Evolutionary conservation across 768 basidiomycete species (phyloP), one percentile per base, ranked within the genome.

Genomic region (Leccinum obscurum): DNA sequence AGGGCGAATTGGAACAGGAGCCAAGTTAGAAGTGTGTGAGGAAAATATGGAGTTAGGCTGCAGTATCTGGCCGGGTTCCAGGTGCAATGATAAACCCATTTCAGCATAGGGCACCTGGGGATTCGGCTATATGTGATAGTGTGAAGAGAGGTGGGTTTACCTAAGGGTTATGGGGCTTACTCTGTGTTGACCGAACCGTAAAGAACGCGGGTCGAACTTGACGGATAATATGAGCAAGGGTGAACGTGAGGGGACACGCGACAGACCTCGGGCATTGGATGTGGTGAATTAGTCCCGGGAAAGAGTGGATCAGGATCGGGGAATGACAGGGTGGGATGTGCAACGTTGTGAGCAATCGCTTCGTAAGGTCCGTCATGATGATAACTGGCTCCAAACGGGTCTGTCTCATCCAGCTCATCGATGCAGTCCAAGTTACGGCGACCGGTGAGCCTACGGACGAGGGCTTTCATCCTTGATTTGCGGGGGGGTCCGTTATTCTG

Each of bases 311-410:
- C 57, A 46, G 56, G 28, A 28, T 62, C 50, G 15, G 34, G 56
- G 35, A n/a, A 59, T 37, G 63, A 53, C 5, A 56, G 61, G 52
- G 58, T 56, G 20, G 65, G 62, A 11, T 63, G 56, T 3, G 35
- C 57, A 28, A 63, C 55, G 61, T 56, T 62, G 61, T n/a, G 76
- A 41, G 70, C 69, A 44, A 83, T 79, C 3, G 81, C 88, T 68
- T 92, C 88, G 66, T 92, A 93, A n/a, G 89, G 89, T 0, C 89
- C 86, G 34, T 77, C 78, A 65, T 92, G 89, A 68, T 92, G 90
- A 62, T 87, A 74, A 17, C 78, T 72, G 8, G 79, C 61, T 4
- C 90, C 90, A 59, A 85, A 78, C 2, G 90, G 89, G 70, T 85
- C 88, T 6, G 84, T 83, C 69, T 90, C 88, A 70, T 92, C 91